Evolutionary conservation across 2,329 filamentous ascomycete species (phyloP).

Genomic region (Hansfordia pulvinata): DNA sequence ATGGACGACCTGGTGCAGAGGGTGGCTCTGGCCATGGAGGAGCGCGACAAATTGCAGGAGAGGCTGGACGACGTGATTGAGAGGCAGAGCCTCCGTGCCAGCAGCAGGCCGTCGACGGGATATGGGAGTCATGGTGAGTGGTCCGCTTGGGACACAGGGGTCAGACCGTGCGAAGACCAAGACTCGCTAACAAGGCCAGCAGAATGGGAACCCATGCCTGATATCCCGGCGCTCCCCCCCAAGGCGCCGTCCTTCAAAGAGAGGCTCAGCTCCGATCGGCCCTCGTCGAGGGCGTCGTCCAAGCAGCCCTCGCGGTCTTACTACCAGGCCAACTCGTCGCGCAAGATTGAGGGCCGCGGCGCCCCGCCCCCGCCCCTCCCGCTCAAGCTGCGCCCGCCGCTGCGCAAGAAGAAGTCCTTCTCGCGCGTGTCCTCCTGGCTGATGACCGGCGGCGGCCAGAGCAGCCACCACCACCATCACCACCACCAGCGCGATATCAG

Average conservation of each 20-base stretch:
- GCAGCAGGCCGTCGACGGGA: conserved; percentile 38
- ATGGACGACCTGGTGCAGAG: conserved; percentile 38
- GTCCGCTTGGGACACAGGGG: neutral
- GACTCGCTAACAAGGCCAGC: conserved; percentile 6
- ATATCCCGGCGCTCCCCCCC: conserved; percentile 42
- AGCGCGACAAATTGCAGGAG: conserved; percentile 43
- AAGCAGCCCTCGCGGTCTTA: conserved; percentile 19
- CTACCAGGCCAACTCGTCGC: conserved; percentile 19
- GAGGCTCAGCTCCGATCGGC: conserved; percentile 32
- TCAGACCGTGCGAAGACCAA: conserved; percentile 1
- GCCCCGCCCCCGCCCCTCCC: conserved; percentile 42
- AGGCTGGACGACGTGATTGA: conserved; percentile 47
- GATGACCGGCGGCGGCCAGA: conserved; percentile 24
- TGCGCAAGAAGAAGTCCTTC: conserved; percentile 56
- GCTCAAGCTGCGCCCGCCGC: conserved; percentile 42
- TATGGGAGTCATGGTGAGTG: conserved; percentile 23
- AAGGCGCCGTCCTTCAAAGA: conserved; percentile 43
- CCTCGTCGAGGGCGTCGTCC: conserved; percentile 19
- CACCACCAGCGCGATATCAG: no score
- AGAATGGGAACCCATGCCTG: conserved; percentile 38
- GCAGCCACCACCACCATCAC: conserved; percentile 22
- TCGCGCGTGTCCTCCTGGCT: conserved; percentile 48
- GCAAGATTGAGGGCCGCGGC: conserved; percentile 19
- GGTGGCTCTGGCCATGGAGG: conserved; percentile 42
- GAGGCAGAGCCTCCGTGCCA: conserved; percentile 42